phyloP scores from a whole-genome alignment of 2,329 filamentous ascomycete genomes.

The Mariannaea elegans region DNA sequence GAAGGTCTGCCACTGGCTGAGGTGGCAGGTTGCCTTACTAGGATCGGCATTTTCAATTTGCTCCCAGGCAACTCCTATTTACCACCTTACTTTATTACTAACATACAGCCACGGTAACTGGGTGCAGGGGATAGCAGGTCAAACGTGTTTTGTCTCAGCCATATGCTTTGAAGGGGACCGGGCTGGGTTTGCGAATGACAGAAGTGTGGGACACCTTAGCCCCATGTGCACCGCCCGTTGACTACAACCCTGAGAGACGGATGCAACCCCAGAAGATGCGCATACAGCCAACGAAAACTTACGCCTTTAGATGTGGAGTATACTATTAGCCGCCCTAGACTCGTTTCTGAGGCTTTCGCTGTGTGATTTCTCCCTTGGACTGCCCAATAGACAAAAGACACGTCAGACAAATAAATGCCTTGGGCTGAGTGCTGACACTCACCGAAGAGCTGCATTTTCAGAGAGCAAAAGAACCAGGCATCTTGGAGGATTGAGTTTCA shows the following conservation, averaged over 20 bases:
- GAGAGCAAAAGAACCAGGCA: neutral
- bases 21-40: too few species aligned
- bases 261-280: neutral
- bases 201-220: neutral
- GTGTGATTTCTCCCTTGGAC: neutral
- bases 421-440: neutral
- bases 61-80: too few species aligned
- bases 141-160: neutral
- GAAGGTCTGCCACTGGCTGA: too few species aligned
- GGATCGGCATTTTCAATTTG: too few species aligned
- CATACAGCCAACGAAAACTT: neutral
- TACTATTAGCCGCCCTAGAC: neutral
- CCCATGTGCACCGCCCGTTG: too few species aligned
- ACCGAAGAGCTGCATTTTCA: neutral
- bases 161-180: neutral
- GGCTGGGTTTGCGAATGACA: neutral
- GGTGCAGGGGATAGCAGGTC: neutral
- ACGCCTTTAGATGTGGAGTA: neutral
- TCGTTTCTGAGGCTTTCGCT: neutral
- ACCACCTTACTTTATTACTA: too few species aligned
- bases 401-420: neutral
- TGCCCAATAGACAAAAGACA: neutral
- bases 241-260: too few species aligned
- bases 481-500: neutral
- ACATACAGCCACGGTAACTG: neutral